These are phyloP conservation scores for Xylaria intraflava DNA, from an alignment of 495 filamentous ascomycete genomes.

Conservation along the genomic window DNA sequence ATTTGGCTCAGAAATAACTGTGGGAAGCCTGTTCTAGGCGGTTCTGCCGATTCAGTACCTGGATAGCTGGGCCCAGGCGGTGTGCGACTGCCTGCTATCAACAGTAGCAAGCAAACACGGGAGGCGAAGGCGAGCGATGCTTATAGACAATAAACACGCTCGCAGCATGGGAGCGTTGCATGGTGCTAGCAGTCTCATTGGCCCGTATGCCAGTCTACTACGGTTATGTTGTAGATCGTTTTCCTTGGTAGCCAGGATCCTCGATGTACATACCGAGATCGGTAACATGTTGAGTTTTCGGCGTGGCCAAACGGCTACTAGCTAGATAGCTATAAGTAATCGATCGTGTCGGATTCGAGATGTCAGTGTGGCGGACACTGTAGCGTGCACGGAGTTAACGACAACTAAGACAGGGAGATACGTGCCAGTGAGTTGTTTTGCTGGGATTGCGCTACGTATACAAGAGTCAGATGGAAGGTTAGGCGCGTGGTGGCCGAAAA, in stretches of 20 bases:
- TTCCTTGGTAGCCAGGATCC: too few species aligned
- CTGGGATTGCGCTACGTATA: neutral
- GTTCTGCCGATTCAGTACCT: neutral
- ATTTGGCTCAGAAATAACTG: neutral
- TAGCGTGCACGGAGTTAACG: neutral
- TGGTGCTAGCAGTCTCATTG: too few species aligned
- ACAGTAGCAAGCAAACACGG: neutral
- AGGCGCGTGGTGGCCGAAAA: constrained; percentile 19
- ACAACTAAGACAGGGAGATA: neutral
- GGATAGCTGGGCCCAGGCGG: neutral
- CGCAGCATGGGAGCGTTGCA: too few species aligned
- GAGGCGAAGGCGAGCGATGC: neutral
- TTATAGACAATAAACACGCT: neutral
- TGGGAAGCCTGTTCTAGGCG: neutral
- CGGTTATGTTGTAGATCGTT: too few species aligned
- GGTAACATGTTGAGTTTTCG: too few species aligned
- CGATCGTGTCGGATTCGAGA: neutral
- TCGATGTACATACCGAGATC: too few species aligned
- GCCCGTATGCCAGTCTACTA: too few species aligned
- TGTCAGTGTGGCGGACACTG: neutral
- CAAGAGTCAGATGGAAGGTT: constrained; percentile 15
- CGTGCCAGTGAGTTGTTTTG: neutral
- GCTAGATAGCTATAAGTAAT: too few species aligned
- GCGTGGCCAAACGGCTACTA: too few species aligned
- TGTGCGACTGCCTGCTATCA: constrained; percentile 7